Base-by-base conservation (phyloP, 257 asterid species). In the Rehmannia glutinosa region DNA sequence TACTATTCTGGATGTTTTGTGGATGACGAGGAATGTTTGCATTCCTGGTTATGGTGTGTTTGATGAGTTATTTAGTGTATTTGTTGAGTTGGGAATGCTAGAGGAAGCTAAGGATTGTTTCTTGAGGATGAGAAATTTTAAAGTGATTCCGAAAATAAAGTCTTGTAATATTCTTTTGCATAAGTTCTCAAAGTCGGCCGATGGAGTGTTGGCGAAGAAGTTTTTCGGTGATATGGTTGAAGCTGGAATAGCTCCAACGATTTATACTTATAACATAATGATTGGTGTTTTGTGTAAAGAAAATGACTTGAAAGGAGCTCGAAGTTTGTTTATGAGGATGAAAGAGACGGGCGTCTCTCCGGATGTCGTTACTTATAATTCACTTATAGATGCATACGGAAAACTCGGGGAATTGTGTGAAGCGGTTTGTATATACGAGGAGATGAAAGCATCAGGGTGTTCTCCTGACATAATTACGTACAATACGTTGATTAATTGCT, bases 401-500 rank as follows among this genome's bases (percentile, higher is more conserved):
- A 92, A 87, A 66, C 38, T 78, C 6, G n/a, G 95, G 67, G 84
- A 86, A 49, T 71, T 92, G 75, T 67, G 73, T 30, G 81, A 80
- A 51, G 79, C 80, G 70, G 72, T 86, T 53, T 78, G 81, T 81
- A 36, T 84, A 62, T 86, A 84, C 30, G 83, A 87, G 64, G 92
- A 90, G 84, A 87, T 92, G 97, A 80, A 78, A 84, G 81, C 25
- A 51, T 81, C 75, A 35, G 87, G 80, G 6, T 92, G 93, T 70
- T 60, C 59, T 74, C 97, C 97, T 5, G 96, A 90, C 67, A 71
- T 87, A 71, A 70, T 92, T 65, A 90, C 98, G 32, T 92, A 82
- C 73, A 92, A 92, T 73, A 88, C 90, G 23, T 68, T 92, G 83
- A 86, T 92, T 75, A 92, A 92, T 75, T 92, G 98, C 81, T 90